Conservation (phyloP, 2,329 filamentous ascomycete species). For the Pseudocercospora macadamiae region DNA sequence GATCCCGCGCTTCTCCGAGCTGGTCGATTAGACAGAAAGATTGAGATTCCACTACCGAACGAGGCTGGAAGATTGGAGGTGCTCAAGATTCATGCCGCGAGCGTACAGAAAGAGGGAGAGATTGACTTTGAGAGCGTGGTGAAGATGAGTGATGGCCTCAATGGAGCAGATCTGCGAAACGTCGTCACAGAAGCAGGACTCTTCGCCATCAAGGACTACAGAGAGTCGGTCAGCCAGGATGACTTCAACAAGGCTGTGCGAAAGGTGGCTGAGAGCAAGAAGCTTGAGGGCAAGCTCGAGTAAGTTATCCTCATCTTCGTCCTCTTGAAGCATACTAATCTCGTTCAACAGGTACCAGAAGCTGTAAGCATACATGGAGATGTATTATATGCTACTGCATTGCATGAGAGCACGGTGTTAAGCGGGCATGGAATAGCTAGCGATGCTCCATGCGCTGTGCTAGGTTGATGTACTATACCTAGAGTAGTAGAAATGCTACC, state of each 20-base stretch:
- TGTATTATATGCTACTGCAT: conserved; percentile 16
- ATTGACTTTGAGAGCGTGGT: conserved; percentile 99
- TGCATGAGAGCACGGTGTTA: conserved; percentile 17
- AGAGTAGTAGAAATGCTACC: too few species aligned
- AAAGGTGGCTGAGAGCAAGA: conserved; percentile 97
- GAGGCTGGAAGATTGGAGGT: conserved; percentile 96
- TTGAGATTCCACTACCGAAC: conserved; percentile 95
- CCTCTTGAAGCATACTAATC: conserved; percentile 7
- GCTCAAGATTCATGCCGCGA: conserved; percentile 91
- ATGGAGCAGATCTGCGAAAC: conserved; percentile 95
- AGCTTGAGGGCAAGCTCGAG: conserved; percentile 95
- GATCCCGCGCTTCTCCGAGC: conserved; percentile 91
- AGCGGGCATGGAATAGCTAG: conserved; percentile 9
- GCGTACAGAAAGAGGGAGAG: conserved; percentile 87
- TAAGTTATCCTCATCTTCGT: conserved; percentile 55
- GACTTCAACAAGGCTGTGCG: conserved; percentile 99
- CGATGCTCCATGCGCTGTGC: too few species aligned
- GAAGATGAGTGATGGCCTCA: conserved; percentile 99
- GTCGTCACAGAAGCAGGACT: conserved; percentile 97
- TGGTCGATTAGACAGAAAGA: conserved; percentile 92
- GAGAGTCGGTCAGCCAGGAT: conserved; percentile 94
- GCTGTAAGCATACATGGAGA: conserved; percentile 17
- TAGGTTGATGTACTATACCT: too few species aligned
- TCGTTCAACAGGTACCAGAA: conserved; percentile 21
- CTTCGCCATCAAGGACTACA: conserved; percentile 97